Percentiles rank a stretch among this genome's conserved stretches.
phyloP scores from a whole-genome alignment of 345 rosid genomes.

The Aurinia saxatilis region DNA sequence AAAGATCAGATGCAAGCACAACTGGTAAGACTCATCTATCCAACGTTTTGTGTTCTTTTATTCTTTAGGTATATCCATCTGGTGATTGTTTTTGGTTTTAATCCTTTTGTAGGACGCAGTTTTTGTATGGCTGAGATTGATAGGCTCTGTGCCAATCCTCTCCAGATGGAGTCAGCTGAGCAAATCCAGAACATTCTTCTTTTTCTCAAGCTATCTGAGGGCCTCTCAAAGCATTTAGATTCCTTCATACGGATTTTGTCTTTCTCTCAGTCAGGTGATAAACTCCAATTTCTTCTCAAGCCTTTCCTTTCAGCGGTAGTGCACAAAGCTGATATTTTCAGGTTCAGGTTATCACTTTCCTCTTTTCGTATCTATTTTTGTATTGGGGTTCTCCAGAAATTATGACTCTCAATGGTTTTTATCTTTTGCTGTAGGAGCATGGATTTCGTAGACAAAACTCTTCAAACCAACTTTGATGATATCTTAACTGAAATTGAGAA shows the following conservation, averaged over 20 bases:
- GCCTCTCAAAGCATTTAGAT: background rate
- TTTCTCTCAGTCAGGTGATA: background rate
- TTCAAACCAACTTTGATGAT: background rate
- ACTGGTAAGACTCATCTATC: conserved; percentile 35
- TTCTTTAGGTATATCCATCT: no score
- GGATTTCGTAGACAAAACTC: background rate
- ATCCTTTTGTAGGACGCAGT: conserved; percentile 43
- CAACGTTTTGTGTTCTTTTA: no score
- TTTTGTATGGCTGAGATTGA: conserved; percentile 58
- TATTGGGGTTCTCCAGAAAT: background rate
- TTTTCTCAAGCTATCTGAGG: background rate
- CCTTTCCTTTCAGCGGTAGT: no score
- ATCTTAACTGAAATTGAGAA: conserved; percentile 69
- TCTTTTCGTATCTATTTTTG: background rate
- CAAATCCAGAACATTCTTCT: background rate
- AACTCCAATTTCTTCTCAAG: background rate
- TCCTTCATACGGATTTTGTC: background rate
- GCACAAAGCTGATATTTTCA: no score
- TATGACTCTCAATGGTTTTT: background rate
- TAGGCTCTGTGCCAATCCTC: background rate
- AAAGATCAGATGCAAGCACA: conserved; percentile 34
- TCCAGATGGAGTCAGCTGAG: background rate
- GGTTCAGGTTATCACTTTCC: background rate
- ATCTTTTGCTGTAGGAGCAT: background rate
- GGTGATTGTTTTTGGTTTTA: background rate